Evolutionary conservation across 2,329 filamentous ascomycete genomes (phyloP).

Genomic region (Ophiostoma triangulosporum): DNA sequence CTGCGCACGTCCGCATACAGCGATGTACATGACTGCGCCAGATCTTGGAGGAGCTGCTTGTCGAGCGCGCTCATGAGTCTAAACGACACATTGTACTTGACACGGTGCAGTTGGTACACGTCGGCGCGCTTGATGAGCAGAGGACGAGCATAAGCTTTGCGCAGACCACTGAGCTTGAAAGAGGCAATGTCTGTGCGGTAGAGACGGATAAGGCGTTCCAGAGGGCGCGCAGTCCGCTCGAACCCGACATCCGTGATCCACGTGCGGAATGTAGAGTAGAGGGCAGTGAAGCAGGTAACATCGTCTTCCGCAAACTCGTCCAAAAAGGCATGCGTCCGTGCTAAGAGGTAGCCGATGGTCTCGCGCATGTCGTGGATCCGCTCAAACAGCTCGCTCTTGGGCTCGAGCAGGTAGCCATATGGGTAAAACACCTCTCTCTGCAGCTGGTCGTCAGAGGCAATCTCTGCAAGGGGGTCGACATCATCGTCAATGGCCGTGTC

Average conservation of each 20-base stretch:
- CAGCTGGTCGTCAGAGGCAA: conserved; percentile 66
- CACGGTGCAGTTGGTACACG: conserved; percentile 85
- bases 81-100: conserved; percentile 84
- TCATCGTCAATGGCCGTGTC: conserved; percentile 29
- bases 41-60: conserved; percentile 67
- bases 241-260: conserved; percentile 98
- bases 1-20: conserved; percentile 91
- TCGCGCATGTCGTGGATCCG: conserved; percentile 72
- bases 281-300: conserved; percentile 82
- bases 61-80: conserved; percentile 84
- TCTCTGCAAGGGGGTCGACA: conserved; percentile 44
- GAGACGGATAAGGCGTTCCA: conserved; percentile 75
- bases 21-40: conserved; percentile 81
- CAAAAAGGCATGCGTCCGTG: conserved; percentile 76
- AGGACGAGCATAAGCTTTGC: conserved; percentile 85
- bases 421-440: conserved; percentile 80
- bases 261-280: conserved; percentile 84
- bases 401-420: conserved; percentile 67
- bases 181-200: conserved; percentile 78
- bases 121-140: conserved; percentile 87
- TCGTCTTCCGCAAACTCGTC: conserved; percentile 76
- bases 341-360: conserved; percentile 65
- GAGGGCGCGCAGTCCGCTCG: conserved; percentile 82
- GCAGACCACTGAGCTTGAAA: conserved; percentile 85
- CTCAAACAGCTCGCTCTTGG: conserved; percentile 49